These are phyloP conservation scores for Sphagnum fallax DNA, from an alignment of 228 moss, liverwort and hornwort genomes.

Conservation along the genomic window DNA sequence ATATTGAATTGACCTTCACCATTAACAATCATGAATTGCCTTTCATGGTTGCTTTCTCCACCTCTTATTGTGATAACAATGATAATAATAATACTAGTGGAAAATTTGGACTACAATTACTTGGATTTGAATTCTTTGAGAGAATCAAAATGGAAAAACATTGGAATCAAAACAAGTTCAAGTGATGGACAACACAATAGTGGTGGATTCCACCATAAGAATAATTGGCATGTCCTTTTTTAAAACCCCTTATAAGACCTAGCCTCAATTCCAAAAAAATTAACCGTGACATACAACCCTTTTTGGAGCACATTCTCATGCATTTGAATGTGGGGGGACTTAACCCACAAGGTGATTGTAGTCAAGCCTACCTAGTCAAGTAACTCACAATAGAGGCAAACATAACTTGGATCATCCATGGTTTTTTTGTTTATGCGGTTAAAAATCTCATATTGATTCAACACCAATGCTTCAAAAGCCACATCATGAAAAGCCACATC, in stretches of 20 bases:
- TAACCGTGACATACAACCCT: not conserved
- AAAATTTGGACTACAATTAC: not conserved
- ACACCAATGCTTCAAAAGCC: not conserved
- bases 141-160: not conserved
- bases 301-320: not conserved
- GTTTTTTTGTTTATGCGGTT: not conserved
- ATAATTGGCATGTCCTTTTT: not conserved
- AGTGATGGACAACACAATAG: not conserved
- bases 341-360: not conserved
- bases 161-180: not conserved
- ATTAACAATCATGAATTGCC: not conserved
- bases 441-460: not conserved
- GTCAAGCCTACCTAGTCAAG: not conserved
- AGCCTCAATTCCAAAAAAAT: not conserved
- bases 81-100: not conserved
- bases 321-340: not conserved
- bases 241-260: not conserved
- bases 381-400: conserved; percentile 1
- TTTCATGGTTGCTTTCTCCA: not conserved
- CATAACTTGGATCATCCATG: not conserved
- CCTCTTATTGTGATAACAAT: not conserved
- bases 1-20: not conserved
- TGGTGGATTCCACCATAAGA: not conserved
- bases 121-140: not conserved
- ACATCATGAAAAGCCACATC: not conserved